Percentiles rank a stretch among this genome's conserved stretches.
Conservation (phyloP, 768 basidiomycete genomes). For the Gyrodon lividus region DNA sequence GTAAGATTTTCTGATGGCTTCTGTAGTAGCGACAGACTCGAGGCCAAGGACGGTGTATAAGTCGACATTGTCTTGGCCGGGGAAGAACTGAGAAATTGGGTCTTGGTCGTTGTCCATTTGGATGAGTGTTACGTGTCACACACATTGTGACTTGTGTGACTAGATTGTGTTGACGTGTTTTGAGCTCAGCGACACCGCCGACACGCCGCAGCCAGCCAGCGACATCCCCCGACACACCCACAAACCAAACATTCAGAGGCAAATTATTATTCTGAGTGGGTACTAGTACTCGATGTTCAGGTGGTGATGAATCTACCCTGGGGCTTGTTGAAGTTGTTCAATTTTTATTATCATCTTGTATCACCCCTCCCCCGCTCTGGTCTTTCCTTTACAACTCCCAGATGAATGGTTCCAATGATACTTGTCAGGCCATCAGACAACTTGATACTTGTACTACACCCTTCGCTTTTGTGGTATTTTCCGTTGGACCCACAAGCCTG, state of each 20-base stretch:
- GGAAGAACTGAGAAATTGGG: constrained; percentile 75
- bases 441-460: too few species aligned
- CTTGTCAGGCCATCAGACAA: too few species aligned
- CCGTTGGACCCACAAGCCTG: neutral
- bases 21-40: constrained; percentile 48
- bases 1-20: constrained; percentile 83
- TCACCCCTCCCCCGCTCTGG: too few species aligned
- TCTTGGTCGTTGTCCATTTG: constrained; percentile 69
- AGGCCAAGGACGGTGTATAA: constrained; percentile 76
- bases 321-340: neutral
- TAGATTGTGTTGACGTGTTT: constrained; percentile 2
- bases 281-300: neutral
- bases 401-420: neutral
- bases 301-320: too few species aligned
- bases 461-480: too few species aligned
- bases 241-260: neutral
- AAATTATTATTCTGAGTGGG: too few species aligned
- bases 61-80: constrained; percentile 66
- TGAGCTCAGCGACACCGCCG: neutral
- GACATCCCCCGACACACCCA: neutral
- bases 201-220: neutral
- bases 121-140: constrained; percentile 11
- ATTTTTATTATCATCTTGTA: too few species aligned
- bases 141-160: neutral
- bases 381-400: neutral